Evolutionary conservation across 768 basidiomycete genomes (phyloP).

Genomic region (Amanita muscaria): DNA sequence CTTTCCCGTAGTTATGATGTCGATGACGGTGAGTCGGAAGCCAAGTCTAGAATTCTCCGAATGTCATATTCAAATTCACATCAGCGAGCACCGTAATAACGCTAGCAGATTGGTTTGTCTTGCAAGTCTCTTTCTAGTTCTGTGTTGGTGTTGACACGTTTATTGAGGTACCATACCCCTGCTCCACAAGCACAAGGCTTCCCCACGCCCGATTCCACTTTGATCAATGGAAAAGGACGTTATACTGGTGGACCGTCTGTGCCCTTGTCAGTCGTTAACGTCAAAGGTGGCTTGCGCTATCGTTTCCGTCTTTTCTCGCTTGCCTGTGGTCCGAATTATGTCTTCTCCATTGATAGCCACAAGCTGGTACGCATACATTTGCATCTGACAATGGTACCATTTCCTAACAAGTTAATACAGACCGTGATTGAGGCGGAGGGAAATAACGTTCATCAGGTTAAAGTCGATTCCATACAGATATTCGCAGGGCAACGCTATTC

Average conservation of each 20-base stretch:
- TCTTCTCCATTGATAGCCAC: constrained; percentile 32
- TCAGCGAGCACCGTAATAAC: constrained; percentile 35
- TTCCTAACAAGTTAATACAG: not conserved
- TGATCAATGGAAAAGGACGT: constrained; percentile 41
- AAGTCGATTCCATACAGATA: constrained; percentile 33
- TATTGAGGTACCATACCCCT: constrained; percentile 20
- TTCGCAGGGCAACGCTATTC: constrained; percentile 37
- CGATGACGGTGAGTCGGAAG: constrained; percentile 22
- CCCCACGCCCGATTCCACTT: constrained; percentile 21
- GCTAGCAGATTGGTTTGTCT: constrained; percentile 29
- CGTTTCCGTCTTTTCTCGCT: constrained; percentile 42
- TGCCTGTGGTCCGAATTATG: constrained; percentile 35
- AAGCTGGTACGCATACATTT: constrained; percentile 16
- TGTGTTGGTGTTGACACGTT: not conserved
- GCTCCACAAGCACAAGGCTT: constrained; percentile 9
- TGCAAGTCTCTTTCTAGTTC: not conserved
- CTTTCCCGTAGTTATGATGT: constrained; percentile 15
- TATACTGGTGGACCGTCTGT: constrained; percentile 25
- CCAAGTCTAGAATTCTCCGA: not conserved
- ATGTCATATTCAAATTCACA: not conserved
- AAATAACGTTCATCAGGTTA: constrained; percentile 16
- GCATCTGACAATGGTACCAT: not conserved
- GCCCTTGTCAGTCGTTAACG: constrained; percentile 29
- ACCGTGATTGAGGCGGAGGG: constrained; percentile 36
- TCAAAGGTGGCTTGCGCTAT: constrained; percentile 32